Evolutionary conservation across 2,329 filamentous ascomycete species (phyloP), one percentile per base, ranked within the genome.

Genomic region (Tympanopsis confertula): DNA sequence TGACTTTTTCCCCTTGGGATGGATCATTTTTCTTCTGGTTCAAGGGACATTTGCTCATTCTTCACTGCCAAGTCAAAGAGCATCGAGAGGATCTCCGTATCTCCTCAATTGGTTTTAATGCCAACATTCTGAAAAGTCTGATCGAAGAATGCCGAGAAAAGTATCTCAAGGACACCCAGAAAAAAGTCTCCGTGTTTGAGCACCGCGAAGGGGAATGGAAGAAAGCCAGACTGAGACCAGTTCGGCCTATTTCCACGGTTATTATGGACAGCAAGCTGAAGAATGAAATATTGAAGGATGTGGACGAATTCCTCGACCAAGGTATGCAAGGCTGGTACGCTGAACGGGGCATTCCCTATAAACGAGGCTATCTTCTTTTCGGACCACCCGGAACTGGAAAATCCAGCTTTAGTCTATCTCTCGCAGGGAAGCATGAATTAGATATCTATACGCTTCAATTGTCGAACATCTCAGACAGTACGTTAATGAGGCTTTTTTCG

Each of bases 171-270:
- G n/a, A n/a, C n/a, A n/a, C n/a, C n/a, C n/a, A n/a, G n/a, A n/a
- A n/a, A n/a, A n/a, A n/a, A n/a, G n/a, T n/a, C n/a, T n/a, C n/a
- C n/a, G n/a, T n/a, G n/a, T n/a, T 36, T 7, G 13, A 13, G 10
- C 13, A 13, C 14, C 17, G 20, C 30, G 12, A 33, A 7, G 12
- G 10, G 12, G 7, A 10, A 10, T 33, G 30, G 30, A 10, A 13
- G 15, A 10, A 15, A 7, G 10, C 10, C 12, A 33, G 7, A 7
- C 7, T 7, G 15, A 66, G 76, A 33, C 65, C 68, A 2, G 68
- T 67, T 35, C 67, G 78, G 5, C 76, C 76, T 19, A 69, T 82
- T 43, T 77, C 73, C 1, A 82, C 77, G 2, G 74, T 82, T 32
- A 78, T 82, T 38, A 63, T 82, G 35, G 68, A 74, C 46, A 72